These are phyloP conservation scores for Mucor sp. DNA, from an alignment of 371 early-diverging fungal genomes.

Conservation along the genomic window DNA sequence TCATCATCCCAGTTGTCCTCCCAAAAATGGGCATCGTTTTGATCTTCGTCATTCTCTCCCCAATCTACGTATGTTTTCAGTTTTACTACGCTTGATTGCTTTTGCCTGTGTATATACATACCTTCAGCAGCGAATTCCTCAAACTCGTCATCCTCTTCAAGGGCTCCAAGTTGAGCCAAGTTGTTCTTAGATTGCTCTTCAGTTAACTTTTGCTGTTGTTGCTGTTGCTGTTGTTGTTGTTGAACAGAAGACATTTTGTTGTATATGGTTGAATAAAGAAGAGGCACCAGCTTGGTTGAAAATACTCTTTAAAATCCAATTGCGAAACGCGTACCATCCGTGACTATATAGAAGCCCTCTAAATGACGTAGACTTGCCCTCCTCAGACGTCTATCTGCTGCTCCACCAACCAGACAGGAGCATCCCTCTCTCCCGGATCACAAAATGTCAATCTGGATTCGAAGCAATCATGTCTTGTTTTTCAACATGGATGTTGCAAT, in stretches of 20 bases:
- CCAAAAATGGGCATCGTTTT: conserved; percentile 78
- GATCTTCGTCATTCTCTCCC: conserved; percentile 79
- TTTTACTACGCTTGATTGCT: neutral
- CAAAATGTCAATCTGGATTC: too few relatives aligned
- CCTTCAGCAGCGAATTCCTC: conserved; percentile 91
- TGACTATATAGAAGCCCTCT: neutral
- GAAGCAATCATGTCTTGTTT: too few relatives aligned
- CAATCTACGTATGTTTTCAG: conserved; percentile 63
- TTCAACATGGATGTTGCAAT: too few relatives aligned
- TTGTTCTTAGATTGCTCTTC: conserved; percentile 37
- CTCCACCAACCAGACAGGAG: neutral
- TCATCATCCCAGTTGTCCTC: conserved; percentile 95
- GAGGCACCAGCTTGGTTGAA: neutral
- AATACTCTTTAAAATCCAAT: neutral
- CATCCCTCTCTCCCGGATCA: too few relatives aligned
- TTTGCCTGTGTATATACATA: conserved; percentile 27
- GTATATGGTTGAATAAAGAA: neutral
- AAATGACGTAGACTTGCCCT: neutral
- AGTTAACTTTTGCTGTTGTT: conserved; percentile 30
- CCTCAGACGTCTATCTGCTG: neutral
- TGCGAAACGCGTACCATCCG: neutral
- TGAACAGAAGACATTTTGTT: conserved; percentile 12
- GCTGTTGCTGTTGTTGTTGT: conserved; percentile 38
- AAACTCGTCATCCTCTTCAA: conserved; percentile 93
- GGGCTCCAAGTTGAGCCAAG: conserved; percentile 60